Evolutionary conservation across 2,329 filamentous ascomycete genomes (phyloP).

Genomic region (Xylariaceae sp.): DNA sequence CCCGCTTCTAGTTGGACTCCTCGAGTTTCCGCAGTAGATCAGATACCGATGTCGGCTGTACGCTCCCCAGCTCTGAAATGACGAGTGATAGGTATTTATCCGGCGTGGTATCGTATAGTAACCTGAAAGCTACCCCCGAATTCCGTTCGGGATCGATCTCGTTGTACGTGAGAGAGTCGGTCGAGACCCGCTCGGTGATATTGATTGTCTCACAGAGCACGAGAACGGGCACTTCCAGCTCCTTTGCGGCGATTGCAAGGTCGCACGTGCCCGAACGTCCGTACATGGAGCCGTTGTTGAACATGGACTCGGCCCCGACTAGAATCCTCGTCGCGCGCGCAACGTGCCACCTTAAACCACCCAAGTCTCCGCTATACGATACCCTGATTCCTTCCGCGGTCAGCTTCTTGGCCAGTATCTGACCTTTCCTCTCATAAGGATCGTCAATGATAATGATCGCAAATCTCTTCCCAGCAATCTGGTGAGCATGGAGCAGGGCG

Average conservation of each 20-base stretch:
- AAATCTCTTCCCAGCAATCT: slow-evolving; percentile 70
- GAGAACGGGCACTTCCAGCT: slow-evolving; percentile 77
- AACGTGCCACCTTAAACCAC: slow-evolving; percentile 75
- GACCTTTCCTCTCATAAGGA: slow-evolving; percentile 55
- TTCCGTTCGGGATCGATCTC: slow-evolving; percentile 80
- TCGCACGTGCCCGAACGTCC: slow-evolving; percentile 85
- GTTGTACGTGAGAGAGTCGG: slow-evolving; percentile 92
- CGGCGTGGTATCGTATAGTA: slow-evolving; percentile 91
- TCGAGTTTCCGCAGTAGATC: slow-evolving; percentile 60
- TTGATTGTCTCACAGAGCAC: slow-evolving; percentile 95
- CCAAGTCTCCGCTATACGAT: slow-evolving; percentile 76
- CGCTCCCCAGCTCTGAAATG: slow-evolving; percentile 85
- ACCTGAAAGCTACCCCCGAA: slow-evolving; percentile 55
- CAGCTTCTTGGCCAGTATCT: slow-evolving; percentile 69
- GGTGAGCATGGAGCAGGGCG: slow-evolving; percentile 73
- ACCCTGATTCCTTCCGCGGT: slow-evolving; percentile 71
- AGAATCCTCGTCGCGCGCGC: slow-evolving; percentile 70
- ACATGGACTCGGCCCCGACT: slow-evolving; percentile 90
- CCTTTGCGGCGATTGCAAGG: slow-evolving; percentile 79
- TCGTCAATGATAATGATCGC: slow-evolving; percentile 83
- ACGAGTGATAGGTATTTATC: slow-evolving; percentile 86
- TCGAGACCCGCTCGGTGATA: slow-evolving; percentile 81
- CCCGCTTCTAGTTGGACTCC: slow-evolving; percentile 49
- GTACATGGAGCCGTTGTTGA: slow-evolving; percentile 90
- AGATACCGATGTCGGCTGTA: slow-evolving; percentile 84